Base-by-base conservation (phyloP, 169 alveolate species). In the Cryptosporidium sp. region DNA sequence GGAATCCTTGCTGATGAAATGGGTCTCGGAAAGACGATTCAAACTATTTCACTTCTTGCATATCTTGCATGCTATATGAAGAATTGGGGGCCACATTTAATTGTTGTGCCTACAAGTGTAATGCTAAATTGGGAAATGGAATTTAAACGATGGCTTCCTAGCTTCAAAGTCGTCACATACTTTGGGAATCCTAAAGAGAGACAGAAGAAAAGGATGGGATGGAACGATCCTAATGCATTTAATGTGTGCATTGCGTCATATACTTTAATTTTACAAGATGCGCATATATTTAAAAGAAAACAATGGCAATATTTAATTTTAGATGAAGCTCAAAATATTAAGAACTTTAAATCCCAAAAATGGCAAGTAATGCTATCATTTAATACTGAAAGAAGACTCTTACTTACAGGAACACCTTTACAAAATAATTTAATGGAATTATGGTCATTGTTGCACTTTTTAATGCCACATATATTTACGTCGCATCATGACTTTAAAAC, bases 1-100 rank as follows among this genome's bases (percentile, higher is more conserved):
- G 99, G 99, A 69, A 98, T 99, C 23, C 94, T 98, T 70, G 99
- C 99, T 14, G 99, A 98, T 95, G 99, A 98, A 93, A 97, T 98
- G 99, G 99, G 99, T 26, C 94, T 98, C 73, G 99, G 99, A 23
- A 98, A 98, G 91, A 98, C 99, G 14, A 96, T 98, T 48, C 98
- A 98, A 93, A 97, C 99, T 14, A 98, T 98, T 9, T 96, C 99
- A 0, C 93, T 98, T 48, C 91, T 98, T 70, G 99, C 99, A n/a
- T 97, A 97, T 85, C 92, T 98, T 85, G 99, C 99, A 1, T 96
- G 98, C 69, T 95, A 97, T 92, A 93, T 95, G 91, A 98, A 97
- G 35, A 95, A 96, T 55, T 97, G 99, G 99, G 99, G 99, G 0
- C 99, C 99, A 7, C 99, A 98, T 92, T 92, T 98, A 85, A 97